Conservation (phyloP, 2,329 filamentous ascomycete species). For the Dothideomycetes sp. region DNA sequence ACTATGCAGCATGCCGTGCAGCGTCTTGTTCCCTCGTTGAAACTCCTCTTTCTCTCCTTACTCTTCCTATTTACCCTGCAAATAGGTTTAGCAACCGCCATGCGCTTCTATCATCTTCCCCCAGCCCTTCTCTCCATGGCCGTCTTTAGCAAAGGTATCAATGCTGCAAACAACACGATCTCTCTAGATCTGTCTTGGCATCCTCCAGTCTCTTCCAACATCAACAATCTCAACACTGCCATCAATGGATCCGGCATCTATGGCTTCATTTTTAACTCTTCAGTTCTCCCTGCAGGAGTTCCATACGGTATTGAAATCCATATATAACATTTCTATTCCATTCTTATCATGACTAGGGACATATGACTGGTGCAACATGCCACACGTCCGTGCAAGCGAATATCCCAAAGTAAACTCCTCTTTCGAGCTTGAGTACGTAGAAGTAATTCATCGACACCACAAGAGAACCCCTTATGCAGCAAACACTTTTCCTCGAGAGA, state of each 20-base stretch:
- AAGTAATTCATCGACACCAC: slow-evolving; percentile 75
- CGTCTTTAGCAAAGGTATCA: slow-evolving; percentile 2
- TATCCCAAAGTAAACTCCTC: slow-evolving; percentile 43
- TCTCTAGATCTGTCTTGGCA: slow-evolving; percentile 43
- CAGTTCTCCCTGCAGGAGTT: slow-evolving; percentile 40
- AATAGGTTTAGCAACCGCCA: slow-evolving; percentile 16
- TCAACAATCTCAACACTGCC: slow-evolving; percentile 52
- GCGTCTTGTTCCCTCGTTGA: background rate
- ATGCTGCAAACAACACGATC: slow-evolving; percentile 5
- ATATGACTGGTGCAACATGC: slow-evolving; percentile 85
- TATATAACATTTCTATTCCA: too few species aligned
- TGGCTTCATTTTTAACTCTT: slow-evolving; percentile 64
- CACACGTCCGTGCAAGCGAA: slow-evolving; percentile 58
- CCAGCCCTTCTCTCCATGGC: slow-evolving; percentile 13
- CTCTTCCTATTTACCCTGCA: slow-evolving; percentile 16
- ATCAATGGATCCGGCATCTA: slow-evolving; percentile 52
- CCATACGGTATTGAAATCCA: too few species aligned
- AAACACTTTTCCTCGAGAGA: slow-evolving; percentile 66
- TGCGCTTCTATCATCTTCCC: slow-evolving; percentile 16
- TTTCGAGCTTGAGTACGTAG: slow-evolving; percentile 64
- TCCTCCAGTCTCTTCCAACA: slow-evolving; percentile 40
- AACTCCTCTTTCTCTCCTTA: slow-evolving; percentile 13
- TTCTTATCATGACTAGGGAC: too few species aligned
- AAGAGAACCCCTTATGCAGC: slow-evolving; percentile 71
- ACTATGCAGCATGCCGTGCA: background rate